These are phyloP conservation scores for Rhodotorula diobovata DNA, from an alignment of 768 basidiomycete genomes.

Conservation along the genomic window DNA sequence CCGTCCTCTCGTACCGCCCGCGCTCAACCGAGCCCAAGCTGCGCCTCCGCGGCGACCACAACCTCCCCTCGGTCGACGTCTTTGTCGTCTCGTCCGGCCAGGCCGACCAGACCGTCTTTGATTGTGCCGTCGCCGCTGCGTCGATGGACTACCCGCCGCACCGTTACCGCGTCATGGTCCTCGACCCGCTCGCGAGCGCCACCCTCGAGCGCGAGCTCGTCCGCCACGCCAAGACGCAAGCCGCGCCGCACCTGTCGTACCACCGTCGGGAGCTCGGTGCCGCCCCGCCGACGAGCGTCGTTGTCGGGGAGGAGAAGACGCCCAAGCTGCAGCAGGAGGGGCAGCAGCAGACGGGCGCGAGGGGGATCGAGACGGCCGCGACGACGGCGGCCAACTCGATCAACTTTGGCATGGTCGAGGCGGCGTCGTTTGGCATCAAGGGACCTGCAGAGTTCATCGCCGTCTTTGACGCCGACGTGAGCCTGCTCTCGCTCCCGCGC, in stretches of 20 bases:
- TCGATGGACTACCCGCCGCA: slow-evolving; percentile 43
- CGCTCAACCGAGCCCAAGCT: slow-evolving; percentile 30
- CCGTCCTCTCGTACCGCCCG: slow-evolving; percentile 23
- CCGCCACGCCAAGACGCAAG: slow-evolving; percentile 38
- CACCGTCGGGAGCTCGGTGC: slow-evolving; percentile 35
- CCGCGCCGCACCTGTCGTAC: slow-evolving; percentile 40
- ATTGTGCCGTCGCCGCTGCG: slow-evolving; percentile 41
- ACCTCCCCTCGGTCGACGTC: slow-evolving; percentile 42
- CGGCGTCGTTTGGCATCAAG: slow-evolving; percentile 36
- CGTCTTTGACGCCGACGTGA: slow-evolving; percentile 43
- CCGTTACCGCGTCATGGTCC: slow-evolving; percentile 42
- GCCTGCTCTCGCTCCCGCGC: not conserved
- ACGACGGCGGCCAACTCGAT: slow-evolving; percentile 37
- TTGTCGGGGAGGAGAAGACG: slow-evolving; percentile 8
- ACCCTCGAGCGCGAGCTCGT: slow-evolving; percentile 30
- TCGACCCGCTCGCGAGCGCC: slow-evolving; percentile 36
- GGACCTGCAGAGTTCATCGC: slow-evolving; percentile 41
- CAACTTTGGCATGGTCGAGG: slow-evolving; percentile 43
- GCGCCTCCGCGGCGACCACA: slow-evolving; percentile 39
- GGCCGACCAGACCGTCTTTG: slow-evolving; percentile 39
- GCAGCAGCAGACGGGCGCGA: not conserved
- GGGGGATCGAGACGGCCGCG: not conserved
- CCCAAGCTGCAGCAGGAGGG: not conserved
- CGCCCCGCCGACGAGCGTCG: not conserved
- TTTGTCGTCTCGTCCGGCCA: slow-evolving; percentile 41